Base-by-base conservation (phyloP, 176 grass and related monocot genomes). In the Thinopyrum elongatum region DNA sequence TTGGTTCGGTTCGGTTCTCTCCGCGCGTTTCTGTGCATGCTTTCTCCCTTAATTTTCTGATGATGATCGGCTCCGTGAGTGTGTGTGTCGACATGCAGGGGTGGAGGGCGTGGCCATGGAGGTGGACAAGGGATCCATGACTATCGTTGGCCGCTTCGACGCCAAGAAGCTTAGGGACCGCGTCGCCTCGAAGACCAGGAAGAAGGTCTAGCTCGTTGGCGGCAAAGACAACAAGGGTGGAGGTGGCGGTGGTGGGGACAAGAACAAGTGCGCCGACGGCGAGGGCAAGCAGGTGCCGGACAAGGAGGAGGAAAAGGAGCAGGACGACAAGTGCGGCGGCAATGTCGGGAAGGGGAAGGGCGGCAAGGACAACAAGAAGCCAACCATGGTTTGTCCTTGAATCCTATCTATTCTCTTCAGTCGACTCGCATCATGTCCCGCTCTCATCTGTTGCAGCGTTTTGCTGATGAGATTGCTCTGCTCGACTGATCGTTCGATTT, bases 191-290 rank as follows among this genome's bases (percentile, higher is more conserved):
- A 98, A 95, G 87, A 94, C 89, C 31, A 86, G 72, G 77, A 98
- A 95, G 86, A 89, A 81, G 61, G 91, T 98, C 34, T 89, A 98
- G 15, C 71, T 98, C 84, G 26, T 93, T 51, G 42, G 13, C 73
- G 65, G 38, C 39, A 85, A 64, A 61, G 59, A 31, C 28, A 70
- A 61, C 34, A 78, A 75, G 10, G 42, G 42, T 46, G 84, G 47
- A 3, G 35, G 68, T 5, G 68, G 35, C 8, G 59, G 23, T 26
- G 59, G 59, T 11, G 59, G 59, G 58, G 62, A 21, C 39, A 30
- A 57, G 26, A 39, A 42, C 1, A 84, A 63, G 38, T 61, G 69
- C 25, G 0, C 12, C 76, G 75, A 82, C 1, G 75, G 70, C 3
- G 65, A 95, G 22, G 86, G 60, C 31, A 73, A 93, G 67, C 7